Base-by-base conservation (phyloP, 805 yeast genomes). In the Helenozyma rhizophorensis region DNA sequence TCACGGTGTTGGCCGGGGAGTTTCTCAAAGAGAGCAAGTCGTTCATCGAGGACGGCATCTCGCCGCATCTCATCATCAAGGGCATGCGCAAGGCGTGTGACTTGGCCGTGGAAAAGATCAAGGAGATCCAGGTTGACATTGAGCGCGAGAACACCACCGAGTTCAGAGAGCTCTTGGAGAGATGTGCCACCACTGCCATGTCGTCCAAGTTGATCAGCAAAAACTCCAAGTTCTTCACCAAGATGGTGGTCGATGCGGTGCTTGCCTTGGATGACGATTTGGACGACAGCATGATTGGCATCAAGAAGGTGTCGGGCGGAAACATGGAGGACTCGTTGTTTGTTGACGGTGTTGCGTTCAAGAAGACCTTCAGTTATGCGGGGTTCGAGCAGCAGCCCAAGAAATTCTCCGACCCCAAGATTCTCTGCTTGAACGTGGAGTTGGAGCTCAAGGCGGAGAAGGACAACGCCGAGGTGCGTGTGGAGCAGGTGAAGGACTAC, bases 381-480 rank as follows among this genome's bases (percentile, higher is more conserved):
- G 98, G 98, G 3, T 93, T 93, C 58, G 98, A 93, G 63, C 98
- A 93, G 68, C 98, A 93, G 63, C 98, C 98, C 32, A 93, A 93
- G 62, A 62, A 58, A 32, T 87, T 93, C 57, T 50, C 51, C 13
- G 70, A 85, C 58, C 96, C 98, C 28, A 85, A 81, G 60, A 78
- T 93, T 43, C 67, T 93, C 36, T 76, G 80, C 49, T 71, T 93
- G 53, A 93, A 93, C 54, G 89, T 93, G 25, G 98, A 93, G 60
- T 73, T 93, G 47, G 98, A 93, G 67, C 76, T 93, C 55, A 93
- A 93, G 66, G 97, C 97, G 1, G 98, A 93, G 67, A 90, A 88
- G 68, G 98, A 93, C 60, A 93, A 93, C 56, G 98, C 98, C 8
- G 98, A 93, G 69, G 97, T 93, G 21, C 78, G 98, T 48, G 93